Conservation (phyloP, 257 asterid genomes). For the Fraxinus americana region DNA sequence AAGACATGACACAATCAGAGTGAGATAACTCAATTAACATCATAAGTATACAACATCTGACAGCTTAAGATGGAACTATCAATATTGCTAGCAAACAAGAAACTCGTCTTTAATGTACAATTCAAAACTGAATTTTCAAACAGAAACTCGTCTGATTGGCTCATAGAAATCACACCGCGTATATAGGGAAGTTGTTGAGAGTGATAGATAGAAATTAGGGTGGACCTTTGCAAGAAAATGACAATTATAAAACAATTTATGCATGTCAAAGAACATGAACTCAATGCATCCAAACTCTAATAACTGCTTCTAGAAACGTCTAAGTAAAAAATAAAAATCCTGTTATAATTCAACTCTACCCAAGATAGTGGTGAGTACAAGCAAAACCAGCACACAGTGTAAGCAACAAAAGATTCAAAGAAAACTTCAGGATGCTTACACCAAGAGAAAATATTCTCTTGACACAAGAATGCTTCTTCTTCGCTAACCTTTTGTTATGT, state of each 20-base stretch:
- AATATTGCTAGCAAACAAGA: not conserved
- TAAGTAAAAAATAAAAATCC: not conserved
- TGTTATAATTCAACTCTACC: conserved; percentile 3
- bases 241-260: not conserved
- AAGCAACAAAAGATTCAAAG: not conserved
- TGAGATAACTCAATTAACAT: conserved; percentile 22
- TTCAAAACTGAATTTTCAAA: not conserved
- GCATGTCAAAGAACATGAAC: too few relatives aligned
- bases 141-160: not conserved
- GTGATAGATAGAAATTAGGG: not conserved
- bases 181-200: conserved; percentile 4
- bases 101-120: not conserved
- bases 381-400: not conserved
- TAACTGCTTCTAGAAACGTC: not conserved
- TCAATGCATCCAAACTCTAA: too few relatives aligned
- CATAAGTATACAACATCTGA: not conserved
- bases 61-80: not conserved
- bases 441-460: not conserved
- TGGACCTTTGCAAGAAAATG: not conserved
- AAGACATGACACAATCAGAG: conserved; percentile 22
- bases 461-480: not conserved
- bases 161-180: conserved; percentile 20
- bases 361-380: conserved; percentile 1
- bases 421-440: conserved; percentile 12
- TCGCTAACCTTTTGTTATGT: not conserved